A percentile compares a stretch with the other conserved stretches of the same genome.
phyloP scores from a whole-genome alignment of 768 basidiomycete genomes.

The Tulasnella sp. region DNA sequence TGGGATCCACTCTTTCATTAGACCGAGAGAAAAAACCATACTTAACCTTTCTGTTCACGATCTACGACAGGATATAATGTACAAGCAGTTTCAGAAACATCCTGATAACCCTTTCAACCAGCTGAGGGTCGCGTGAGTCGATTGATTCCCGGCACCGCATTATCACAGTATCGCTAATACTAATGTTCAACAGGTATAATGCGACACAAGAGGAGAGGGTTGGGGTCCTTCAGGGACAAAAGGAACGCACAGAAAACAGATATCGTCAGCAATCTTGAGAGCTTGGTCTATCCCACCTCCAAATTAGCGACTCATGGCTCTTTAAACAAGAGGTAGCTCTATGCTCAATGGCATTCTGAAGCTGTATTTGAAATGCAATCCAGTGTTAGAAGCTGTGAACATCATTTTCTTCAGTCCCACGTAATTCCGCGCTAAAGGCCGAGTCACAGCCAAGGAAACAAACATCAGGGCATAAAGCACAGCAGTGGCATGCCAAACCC shows the following conservation, averaged over 20 bases:
- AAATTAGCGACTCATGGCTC: background rate
- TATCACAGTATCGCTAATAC: background rate
- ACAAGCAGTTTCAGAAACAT: conserved; percentile 94
- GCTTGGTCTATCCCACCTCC: background rate
- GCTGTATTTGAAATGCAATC: too few species aligned
- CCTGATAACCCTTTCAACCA: conserved; percentile 82
- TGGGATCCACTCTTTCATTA: conserved; percentile 28
- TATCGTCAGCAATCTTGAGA: background rate
- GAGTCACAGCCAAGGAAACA: background rate
- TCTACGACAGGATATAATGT: conserved; percentile 59
- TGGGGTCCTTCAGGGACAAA: conserved; percentile 58
- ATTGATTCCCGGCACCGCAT: background rate
- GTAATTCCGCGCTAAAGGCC: background rate
- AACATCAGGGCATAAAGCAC: too few species aligned
- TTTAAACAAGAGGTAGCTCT: background rate
- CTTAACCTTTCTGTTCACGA: conserved; percentile 16
- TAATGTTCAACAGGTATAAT: conserved; percentile 60
- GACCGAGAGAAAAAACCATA: background rate
- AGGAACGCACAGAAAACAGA: conserved; percentile 29
- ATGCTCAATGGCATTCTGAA: too few species aligned
- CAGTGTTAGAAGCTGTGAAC: background rate
- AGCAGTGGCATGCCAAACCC: too few species aligned
- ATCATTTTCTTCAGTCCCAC: background rate
- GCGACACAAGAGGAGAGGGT: conserved; percentile 82
- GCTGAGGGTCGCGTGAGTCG: background rate